These are phyloP conservation scores for Iris pallida DNA, from an alignment of 116 monocot genomes.

Conservation along the genomic window DNA sequence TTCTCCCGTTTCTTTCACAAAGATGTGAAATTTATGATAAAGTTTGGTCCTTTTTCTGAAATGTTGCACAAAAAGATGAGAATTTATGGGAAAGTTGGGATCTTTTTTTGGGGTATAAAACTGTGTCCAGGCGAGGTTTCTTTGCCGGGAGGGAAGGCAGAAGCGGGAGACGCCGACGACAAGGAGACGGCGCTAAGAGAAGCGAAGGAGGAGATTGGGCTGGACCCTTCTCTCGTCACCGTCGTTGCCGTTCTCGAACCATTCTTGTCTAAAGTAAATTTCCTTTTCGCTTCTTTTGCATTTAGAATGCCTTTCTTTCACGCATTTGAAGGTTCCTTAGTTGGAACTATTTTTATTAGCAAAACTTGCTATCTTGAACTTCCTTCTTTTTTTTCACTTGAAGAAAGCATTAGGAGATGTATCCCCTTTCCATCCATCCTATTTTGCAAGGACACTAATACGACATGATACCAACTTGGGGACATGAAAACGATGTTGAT, in stretches of 20 bases:
- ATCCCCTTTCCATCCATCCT: too few relatives aligned
- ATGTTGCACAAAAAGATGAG: too few relatives aligned
- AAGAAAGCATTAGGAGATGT: too few relatives aligned
- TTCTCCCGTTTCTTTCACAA: too few relatives aligned
- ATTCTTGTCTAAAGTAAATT: conserved; percentile 64
- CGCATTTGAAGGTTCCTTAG: too few relatives aligned
- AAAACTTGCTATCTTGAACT: too few relatives aligned
- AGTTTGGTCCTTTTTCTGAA: background rate
- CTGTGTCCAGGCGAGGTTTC: conserved; percentile 66
- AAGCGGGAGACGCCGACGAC: conserved; percentile 69
- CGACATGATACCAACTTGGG: too few relatives aligned
- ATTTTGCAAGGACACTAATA: too few relatives aligned
- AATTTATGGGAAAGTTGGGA: background rate
- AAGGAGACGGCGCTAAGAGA: conserved; percentile 70
- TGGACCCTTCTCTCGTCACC: conserved; percentile 64
- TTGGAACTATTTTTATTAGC: too few relatives aligned
- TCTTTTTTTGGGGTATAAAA: background rate
- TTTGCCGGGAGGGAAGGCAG: conserved; percentile 89
- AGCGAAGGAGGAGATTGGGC: conserved; percentile 85
- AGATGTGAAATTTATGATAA: background rate
- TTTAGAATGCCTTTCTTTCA: too few relatives aligned
- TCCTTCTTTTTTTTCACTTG: too few relatives aligned
- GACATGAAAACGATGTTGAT: too few relatives aligned
- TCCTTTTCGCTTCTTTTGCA: background rate
- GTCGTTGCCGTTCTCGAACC: conserved; percentile 63